Evolutionary conservation across 2,329 filamentous ascomycete species (phyloP).

Genomic region (Epichloe gansuensis): DNA sequence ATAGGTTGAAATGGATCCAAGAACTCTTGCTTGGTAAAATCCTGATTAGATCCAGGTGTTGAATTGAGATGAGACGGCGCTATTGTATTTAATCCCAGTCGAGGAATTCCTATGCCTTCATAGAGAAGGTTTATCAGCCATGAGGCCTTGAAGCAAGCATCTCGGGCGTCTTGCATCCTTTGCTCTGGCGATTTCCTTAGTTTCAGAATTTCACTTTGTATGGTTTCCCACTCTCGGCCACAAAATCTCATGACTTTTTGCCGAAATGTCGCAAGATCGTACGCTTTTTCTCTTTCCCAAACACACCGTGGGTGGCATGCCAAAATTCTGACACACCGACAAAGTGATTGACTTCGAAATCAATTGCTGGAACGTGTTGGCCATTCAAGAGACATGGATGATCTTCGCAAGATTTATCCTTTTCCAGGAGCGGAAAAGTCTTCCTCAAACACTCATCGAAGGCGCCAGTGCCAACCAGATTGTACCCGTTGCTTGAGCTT

Average conservation of each 20-base stretch:
- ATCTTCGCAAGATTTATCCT: slow-evolving; percentile 74
- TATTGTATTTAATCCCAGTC: slow-evolving; percentile 62
- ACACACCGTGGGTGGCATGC: slow-evolving; percentile 95
- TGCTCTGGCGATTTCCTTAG: slow-evolving; percentile 64
- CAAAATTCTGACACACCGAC: slow-evolving; percentile 97
- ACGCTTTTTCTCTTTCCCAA: slow-evolving; percentile 66
- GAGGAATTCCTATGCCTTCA: slow-evolving; percentile 86
- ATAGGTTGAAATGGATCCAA: slow-evolving; percentile 83
- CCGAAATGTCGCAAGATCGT: slow-evolving; percentile 86
- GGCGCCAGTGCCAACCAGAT: slow-evolving; percentile 69
- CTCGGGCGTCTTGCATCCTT: slow-evolving; percentile 65
- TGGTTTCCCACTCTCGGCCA: slow-evolving; percentile 66
- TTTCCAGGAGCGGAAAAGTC: slow-evolving; percentile 79
- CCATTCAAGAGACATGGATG: slow-evolving; percentile 82
- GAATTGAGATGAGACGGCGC: slow-evolving; percentile 47
- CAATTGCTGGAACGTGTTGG: slow-evolving; percentile 85
- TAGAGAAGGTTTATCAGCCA: slow-evolving; percentile 97
- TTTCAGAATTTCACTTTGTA: slow-evolving; percentile 52
- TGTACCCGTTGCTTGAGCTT: slow-evolving; percentile 26
- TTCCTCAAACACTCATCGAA: slow-evolving; percentile 75
- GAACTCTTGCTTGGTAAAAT: slow-evolving; percentile 61
- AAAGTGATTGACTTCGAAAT: slow-evolving; percentile 96
- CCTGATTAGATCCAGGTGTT: slow-evolving; percentile 52
- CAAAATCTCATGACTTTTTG: slow-evolving; percentile 76
- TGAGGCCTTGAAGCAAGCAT: slow-evolving; percentile 94